Evolutionary conservation across 805 yeast genomes (phyloP).

Genomic region (Cyberlindnera americana): DNA sequence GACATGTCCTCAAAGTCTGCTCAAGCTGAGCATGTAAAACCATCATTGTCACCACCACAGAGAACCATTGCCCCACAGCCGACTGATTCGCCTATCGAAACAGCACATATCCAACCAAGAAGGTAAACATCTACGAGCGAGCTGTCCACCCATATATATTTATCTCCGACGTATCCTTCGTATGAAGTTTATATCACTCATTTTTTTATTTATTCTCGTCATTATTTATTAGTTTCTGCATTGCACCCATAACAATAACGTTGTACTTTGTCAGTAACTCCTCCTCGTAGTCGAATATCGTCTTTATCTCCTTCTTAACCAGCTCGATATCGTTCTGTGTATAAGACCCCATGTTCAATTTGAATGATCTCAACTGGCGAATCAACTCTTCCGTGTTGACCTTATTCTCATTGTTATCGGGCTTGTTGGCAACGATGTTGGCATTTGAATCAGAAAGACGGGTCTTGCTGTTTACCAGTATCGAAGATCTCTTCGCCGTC

Average conservation of each 20-base stretch:
- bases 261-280: constrained; percentile 36
- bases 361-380: constrained; percentile 14
- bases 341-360: constrained; percentile 19
- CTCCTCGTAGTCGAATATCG: constrained; percentile 23
- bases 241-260: constrained; percentile 12
- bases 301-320: constrained; percentile 25
- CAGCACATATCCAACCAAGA: constrained; percentile 38
- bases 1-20: neutral
- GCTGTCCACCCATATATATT: too few species aligned
- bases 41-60: neutral
- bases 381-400: constrained; percentile 17
- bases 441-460: constrained; percentile 8
- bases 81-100: constrained; percentile 32
- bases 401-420: constrained; percentile 17
- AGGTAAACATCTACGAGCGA: too few species aligned
- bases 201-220: constrained; percentile 9
- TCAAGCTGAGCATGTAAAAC: neutral
- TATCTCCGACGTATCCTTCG: too few species aligned
- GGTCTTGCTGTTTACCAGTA: constrained; percentile 8
- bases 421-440: neutral
- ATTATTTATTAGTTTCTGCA: constrained; percentile 12
- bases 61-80: neutral
- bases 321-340: constrained; percentile 20
- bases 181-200: too few species aligned
- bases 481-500: constrained; percentile 10